Base-by-base conservation (phyloP, 2,329 filamentous ascomycete species). In the Neophaeococcomyces mojaviensis region DNA sequence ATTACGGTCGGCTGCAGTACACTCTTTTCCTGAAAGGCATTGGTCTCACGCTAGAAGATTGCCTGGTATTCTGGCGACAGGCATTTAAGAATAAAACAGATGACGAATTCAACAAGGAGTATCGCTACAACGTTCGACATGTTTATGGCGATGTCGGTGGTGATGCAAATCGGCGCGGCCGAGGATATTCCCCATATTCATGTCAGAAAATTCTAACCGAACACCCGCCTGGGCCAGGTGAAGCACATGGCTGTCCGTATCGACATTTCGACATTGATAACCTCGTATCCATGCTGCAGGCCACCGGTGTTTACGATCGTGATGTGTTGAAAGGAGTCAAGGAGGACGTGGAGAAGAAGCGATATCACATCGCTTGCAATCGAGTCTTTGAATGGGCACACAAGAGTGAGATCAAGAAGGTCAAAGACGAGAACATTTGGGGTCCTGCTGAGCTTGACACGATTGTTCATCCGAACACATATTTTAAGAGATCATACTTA, bases 81-180 rank as follows among this genome's bases (percentile, higher is more conserved):
- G 74, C 77, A 22, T 97, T 98, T 76, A 81, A 81, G 62, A 84
- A 88, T 55, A 80, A 94, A 53, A 89, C 86, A 0, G 92, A 97
- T 59, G 90, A 97, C 59, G 83, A 83, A 30, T 98, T 97, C 76
- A 94, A 94, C 68, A 97, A 96, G 62, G 88, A 96, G 62, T 97
- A 98, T 69, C 79, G 86, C 36, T 98, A 98, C 75, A 97, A 98
- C 63, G 79, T 97, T 48, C 85, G 89, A n/a, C 90, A 98, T 73
- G 67, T 75, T 1, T 98, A 97, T 64, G 92, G 92, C 55, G 90
- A 97, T 59, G 92, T 97, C 1, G 92, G 92, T 45, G 90, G 90
- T 48, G 90, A 97, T 65, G 76, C 81, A 16, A 96, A 94, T 61
- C 79, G 90, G 26, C 79, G 90, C 44, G 85, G 88, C 34, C 78